phyloP scores from a whole-genome alignment of 2,329 filamentous ascomycete genomes.

The Nannizziopsis arthrosporioides region DNA sequence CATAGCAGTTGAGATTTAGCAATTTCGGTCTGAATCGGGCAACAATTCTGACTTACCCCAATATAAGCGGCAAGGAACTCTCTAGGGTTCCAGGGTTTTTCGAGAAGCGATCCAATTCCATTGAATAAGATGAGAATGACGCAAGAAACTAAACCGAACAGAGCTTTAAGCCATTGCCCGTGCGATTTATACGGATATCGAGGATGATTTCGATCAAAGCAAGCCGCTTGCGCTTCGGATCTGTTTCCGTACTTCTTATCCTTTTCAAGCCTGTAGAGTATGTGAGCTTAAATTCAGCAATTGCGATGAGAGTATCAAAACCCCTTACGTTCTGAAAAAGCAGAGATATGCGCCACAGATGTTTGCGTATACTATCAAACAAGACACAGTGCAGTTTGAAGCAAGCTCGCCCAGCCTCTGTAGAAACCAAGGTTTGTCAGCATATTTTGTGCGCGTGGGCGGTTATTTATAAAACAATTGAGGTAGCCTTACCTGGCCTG shows the following conservation, averaged over 20 bases:
- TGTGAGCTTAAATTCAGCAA: slow-evolving; percentile 1
- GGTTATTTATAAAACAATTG: not conserved
- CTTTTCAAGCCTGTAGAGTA: slow-evolving; percentile 27
- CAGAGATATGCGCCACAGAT: slow-evolving; percentile 34
- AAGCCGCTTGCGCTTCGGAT: slow-evolving; percentile 21
- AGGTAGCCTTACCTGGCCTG: slow-evolving; percentile 25
- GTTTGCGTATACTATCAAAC: slow-evolving; percentile 32
- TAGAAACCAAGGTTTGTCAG: not conserved
- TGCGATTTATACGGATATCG: slow-evolving; percentile 23
- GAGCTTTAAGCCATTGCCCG: slow-evolving; percentile 21
- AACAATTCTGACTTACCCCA: slow-evolving; percentile 23
- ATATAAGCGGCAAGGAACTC: slow-evolving; percentile 33
- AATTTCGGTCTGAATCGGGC: too few species aligned
- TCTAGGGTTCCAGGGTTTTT: slow-evolving; percentile 26
- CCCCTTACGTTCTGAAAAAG: slow-evolving; percentile 24
- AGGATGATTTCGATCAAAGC: slow-evolving; percentile 18
- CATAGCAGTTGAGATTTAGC: not conserved
- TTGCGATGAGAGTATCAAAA: not conserved
- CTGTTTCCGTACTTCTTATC: slow-evolving; percentile 31
- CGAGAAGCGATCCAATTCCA: slow-evolving; percentile 14
- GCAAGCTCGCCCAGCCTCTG: slow-evolving; percentile 31
- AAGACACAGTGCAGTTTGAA: slow-evolving; percentile 30
- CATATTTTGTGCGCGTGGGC: too few species aligned
- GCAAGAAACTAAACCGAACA: slow-evolving; percentile 19
- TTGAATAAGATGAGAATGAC: slow-evolving; percentile 18